Evolutionary conservation across 306 rosid genomes (phyloP).

Genomic region (Argentina anserina): DNA sequence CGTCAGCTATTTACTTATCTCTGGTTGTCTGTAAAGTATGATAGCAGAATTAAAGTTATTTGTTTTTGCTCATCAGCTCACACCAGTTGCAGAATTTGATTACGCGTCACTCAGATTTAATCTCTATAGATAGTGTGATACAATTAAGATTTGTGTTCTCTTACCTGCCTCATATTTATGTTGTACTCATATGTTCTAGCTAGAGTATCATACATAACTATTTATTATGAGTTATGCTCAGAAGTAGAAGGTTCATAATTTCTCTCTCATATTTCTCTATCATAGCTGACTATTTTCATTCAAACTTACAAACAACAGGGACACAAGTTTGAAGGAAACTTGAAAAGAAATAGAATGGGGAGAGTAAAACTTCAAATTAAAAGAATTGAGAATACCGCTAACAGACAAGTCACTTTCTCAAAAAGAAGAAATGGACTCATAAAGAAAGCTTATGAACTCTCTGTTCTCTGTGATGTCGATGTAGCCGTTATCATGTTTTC

Average conservation of each 20-base stretch:
- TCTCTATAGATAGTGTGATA: too few species aligned
- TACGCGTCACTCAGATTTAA: too few species aligned
- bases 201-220: too few species aligned
- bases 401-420: slow-evolving; percentile 76
- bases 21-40: too few species aligned
- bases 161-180: too few species aligned
- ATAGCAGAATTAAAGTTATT: too few species aligned
- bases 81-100: too few species aligned
- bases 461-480: slow-evolving; percentile 77
- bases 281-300: background rate
- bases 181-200: too few species aligned
- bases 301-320: background rate
- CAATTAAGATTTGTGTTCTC: too few species aligned
- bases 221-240: background rate
- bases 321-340: background rate
- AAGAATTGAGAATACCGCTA: slow-evolving; percentile 56
- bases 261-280: too few species aligned
- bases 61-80: too few species aligned
- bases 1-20: too few species aligned
- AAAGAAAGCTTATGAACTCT: slow-evolving; percentile 73
- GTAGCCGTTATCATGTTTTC: slow-evolving; percentile 68
- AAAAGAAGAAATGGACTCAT: slow-evolving; percentile 64
- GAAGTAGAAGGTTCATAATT: background rate
- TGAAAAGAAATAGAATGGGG: slow-evolving; percentile 35
- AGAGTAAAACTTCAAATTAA: slow-evolving; percentile 71